Base-by-base conservation (phyloP, 2,329 filamentous ascomycete species). In the Teratosphaeria destructans region DNA sequence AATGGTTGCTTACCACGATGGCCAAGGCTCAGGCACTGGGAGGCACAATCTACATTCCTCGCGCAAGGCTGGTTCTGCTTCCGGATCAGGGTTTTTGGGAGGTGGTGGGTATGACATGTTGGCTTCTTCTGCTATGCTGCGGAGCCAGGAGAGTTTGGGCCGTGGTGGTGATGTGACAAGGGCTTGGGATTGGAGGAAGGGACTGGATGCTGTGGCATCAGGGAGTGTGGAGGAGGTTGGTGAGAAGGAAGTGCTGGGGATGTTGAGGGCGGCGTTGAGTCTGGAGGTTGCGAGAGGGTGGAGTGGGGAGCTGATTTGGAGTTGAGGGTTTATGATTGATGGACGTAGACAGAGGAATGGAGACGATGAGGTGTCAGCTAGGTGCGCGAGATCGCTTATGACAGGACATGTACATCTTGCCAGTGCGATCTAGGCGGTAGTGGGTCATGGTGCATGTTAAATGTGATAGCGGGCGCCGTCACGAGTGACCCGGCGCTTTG, bases 211-310 rank as follows among this genome's bases (percentile, higher is more conserved):
- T 1, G 76, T 89, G 6, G 34, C 16, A 7, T 34, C 53, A 4
- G 49, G 27, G 54, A 71, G 76, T 10, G 80, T 82, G 34, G 79
- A 78, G 11, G 83, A 81, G 19, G 84, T 65, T 19, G 66, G 77
- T 63, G 88, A 85, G 0, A 79, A 80, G 55, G 88, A 93, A 63
- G 78, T 96, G n/a, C 75, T 96, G 61, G 80, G 81, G 64, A 81
- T 86, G 64, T 71, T 96, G 73, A 82, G 92, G 64, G 72, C 90
- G 57, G 88, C 86, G 2, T 73, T 96, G 68, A 88, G 89, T 14
- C 84, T 82, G 71, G 90, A 94, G 65, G 75, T 95, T 69, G 87
- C 84, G 14, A 81, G 79, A 67, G 77, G 86, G 57, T 91, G 87
- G 86, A 60, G 55, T 23, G 60, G 61, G 26, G 52, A 16, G 43